phyloP scores from a whole-genome alignment of 352 stramenopile genomes.

The Halophytophthora polymorphica region DNA sequence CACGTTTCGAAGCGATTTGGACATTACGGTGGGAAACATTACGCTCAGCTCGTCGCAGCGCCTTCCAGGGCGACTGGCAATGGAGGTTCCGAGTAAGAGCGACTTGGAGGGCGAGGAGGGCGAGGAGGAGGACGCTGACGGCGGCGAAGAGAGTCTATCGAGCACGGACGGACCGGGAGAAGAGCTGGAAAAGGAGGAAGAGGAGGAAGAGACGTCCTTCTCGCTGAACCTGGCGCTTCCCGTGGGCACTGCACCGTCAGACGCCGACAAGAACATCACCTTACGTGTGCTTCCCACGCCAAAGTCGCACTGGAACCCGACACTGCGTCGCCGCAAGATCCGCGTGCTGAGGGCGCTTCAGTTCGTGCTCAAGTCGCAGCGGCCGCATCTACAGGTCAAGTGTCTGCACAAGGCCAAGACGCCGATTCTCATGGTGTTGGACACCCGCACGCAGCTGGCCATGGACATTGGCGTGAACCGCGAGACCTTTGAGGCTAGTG shows the following conservation, averaged over 20 bases:
- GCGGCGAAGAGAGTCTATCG: slow-evolving; percentile 2
- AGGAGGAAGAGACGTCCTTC: slow-evolving; percentile 50
- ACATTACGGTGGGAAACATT: slow-evolving; percentile 68
- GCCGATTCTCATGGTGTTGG: slow-evolving; percentile 68
- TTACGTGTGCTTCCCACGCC: slow-evolving; percentile 22
- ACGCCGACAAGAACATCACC: slow-evolving; percentile 24
- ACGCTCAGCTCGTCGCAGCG: slow-evolving; percentile 14
- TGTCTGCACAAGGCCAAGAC: slow-evolving; percentile 71
- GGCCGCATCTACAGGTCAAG: slow-evolving; percentile 55
- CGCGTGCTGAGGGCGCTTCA: slow-evolving; percentile 52
- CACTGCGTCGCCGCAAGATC: slow-evolving; percentile 56
- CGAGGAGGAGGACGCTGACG: slow-evolving; percentile 9
- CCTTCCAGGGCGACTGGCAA: slow-evolving; percentile 10
- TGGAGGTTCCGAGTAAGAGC: neutral
- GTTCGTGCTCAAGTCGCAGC: slow-evolving; percentile 43
- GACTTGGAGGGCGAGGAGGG: slow-evolving; percentile 7
- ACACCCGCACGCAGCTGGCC: slow-evolving; percentile 43
- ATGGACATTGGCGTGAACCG: slow-evolving; percentile 71
- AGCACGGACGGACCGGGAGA: slow-evolving; percentile 2
- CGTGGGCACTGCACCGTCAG: slow-evolving; percentile 10
- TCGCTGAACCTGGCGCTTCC: slow-evolving; percentile 59
- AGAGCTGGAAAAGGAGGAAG: slow-evolving; percentile 31
- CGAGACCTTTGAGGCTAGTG: slow-evolving; percentile 50
- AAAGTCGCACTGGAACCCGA: slow-evolving; percentile 77
- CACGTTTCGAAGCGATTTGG: slow-evolving; percentile 73